Percentiles rank a stretch among this genome's conserved stretches.
These are phyloP conservation scores for Penicillium dipodomyicola DNA, from an alignment of 495 filamentous ascomycete genomes.

Conservation along the genomic window DNA sequence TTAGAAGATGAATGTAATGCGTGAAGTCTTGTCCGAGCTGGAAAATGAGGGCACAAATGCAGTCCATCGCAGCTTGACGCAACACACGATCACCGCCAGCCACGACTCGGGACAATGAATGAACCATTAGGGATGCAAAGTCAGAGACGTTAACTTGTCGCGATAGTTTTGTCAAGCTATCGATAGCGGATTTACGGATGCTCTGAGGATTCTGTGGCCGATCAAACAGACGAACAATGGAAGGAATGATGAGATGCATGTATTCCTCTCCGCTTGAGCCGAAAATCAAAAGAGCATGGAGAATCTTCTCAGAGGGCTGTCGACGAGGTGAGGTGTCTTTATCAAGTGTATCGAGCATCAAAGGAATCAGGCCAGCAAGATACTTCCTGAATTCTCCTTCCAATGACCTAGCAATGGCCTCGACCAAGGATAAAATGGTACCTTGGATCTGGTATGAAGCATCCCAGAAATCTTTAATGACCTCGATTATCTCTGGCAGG, in stretches of 20 bases:
- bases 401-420: constrained; percentile 86
- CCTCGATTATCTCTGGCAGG: constrained; percentile 74
- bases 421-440: constrained; percentile 86
- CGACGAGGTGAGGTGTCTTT: constrained; percentile 70
- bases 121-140: constrained; percentile 91
- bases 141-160: constrained; percentile 97
- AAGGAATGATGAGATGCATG: constrained; percentile 97
- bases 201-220: constrained; percentile 71
- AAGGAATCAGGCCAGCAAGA: constrained; percentile 78
- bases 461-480: constrained; percentile 85
- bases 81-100: constrained; percentile 66
- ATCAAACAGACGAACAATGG: constrained; percentile 91
- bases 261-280: constrained; percentile 96
- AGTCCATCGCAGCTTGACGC: constrained; percentile 86
- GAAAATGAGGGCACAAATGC: constrained; percentile 89
- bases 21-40: constrained; percentile 94
- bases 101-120: constrained; percentile 80
- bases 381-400: constrained; percentile 98
- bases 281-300: constrained; percentile 94
- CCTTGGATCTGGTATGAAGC: constrained; percentile 71
- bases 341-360: constrained; percentile 93
- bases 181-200: constrained; percentile 84
- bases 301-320: constrained; percentile 78
- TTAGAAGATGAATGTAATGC: constrained; percentile 87
- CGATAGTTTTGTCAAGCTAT: constrained; percentile 91